These are phyloP conservation scores for Blastobotrys terrestris DNA, from an alignment of 805 yeast genomes.

Conservation along the genomic window DNA sequence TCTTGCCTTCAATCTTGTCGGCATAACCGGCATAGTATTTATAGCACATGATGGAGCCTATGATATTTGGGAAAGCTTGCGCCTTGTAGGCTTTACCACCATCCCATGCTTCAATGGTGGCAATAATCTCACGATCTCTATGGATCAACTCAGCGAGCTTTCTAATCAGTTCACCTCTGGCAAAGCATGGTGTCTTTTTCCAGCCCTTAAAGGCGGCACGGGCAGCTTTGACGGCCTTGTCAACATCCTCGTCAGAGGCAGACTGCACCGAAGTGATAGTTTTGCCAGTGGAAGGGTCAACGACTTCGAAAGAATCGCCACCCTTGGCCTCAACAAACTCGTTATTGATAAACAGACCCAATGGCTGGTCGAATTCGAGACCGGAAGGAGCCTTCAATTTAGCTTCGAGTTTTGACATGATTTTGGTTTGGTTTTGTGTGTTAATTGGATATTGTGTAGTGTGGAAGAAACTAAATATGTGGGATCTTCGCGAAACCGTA, in stretches of 20 bases:
- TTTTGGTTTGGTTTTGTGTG: neutral
- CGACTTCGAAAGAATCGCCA: constrained; percentile 54
- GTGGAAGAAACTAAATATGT: neutral
- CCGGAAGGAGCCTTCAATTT: constrained; percentile 33
- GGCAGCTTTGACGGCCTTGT: constrained; percentile 81
- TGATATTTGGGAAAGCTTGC: constrained; percentile 18
- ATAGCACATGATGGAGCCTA: constrained; percentile 43
- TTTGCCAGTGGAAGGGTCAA: constrained; percentile 42
- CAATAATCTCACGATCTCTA: constrained; percentile 61
- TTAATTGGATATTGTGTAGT: neutral
- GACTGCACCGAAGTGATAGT: constrained; percentile 60
- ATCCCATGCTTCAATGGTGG: constrained; percentile 80
- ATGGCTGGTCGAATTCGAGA: constrained; percentile 63
- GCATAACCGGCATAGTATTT: constrained; percentile 72
- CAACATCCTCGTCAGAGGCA: constrained; percentile 71
- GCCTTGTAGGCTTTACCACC: constrained; percentile 65
- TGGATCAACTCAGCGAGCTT: constrained; percentile 79
- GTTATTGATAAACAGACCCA: constrained; percentile 84
- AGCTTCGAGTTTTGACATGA: neutral
- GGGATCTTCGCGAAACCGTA: neutral
- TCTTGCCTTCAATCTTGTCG: constrained; percentile 49
- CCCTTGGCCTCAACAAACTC: constrained; percentile 57
- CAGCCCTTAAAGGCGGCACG: constrained; percentile 51
- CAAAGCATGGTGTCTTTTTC: constrained; percentile 8
- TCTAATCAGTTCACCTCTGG: constrained; percentile 54